Conservation (phyloP, 2,329 filamentous ascomycete genomes). For the Fonsecaea erecta region DNA sequence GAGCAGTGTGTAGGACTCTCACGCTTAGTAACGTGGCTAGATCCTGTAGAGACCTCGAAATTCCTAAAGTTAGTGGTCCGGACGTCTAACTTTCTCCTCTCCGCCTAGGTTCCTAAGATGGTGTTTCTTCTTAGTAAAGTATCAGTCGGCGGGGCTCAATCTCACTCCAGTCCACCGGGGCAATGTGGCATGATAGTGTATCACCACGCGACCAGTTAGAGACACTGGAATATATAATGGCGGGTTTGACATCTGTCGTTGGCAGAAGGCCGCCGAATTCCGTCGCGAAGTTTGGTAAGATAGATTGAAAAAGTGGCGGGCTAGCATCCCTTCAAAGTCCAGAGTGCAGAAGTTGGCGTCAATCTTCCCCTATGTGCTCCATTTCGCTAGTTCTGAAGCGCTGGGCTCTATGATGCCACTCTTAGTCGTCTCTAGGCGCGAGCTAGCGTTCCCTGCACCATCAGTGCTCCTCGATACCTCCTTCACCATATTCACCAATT, state of each 20-base stretch:
- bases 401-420: constrained; percentile 11
- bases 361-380: constrained; percentile 8
- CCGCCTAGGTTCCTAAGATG: too few species aligned
- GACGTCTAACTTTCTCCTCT: too few species aligned
- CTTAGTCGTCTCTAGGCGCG: constrained; percentile 8
- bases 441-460: constrained; percentile 7
- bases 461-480: constrained; percentile 9
- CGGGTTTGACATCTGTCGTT: background rate
- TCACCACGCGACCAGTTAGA: constrained; percentile 1
- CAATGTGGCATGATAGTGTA: too few species aligned
- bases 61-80: too few species aligned
- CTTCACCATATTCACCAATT: constrained; percentile 15
- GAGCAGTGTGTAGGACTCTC: too few species aligned
- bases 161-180: too few species aligned
- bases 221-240: background rate
- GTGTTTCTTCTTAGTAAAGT: too few species aligned
- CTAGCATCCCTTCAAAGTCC: constrained; percentile 8
- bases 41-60: too few species aligned
- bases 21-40: too few species aligned
- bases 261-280: constrained; percentile 10
- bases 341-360: constrained; percentile 10
- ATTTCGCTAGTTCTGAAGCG: constrained; percentile 13
- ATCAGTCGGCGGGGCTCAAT: too few species aligned
- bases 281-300: constrained; percentile 12
- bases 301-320: constrained; percentile 8